Conservation (phyloP, 805 yeast species). For the Candida odintsovae region DNA sequence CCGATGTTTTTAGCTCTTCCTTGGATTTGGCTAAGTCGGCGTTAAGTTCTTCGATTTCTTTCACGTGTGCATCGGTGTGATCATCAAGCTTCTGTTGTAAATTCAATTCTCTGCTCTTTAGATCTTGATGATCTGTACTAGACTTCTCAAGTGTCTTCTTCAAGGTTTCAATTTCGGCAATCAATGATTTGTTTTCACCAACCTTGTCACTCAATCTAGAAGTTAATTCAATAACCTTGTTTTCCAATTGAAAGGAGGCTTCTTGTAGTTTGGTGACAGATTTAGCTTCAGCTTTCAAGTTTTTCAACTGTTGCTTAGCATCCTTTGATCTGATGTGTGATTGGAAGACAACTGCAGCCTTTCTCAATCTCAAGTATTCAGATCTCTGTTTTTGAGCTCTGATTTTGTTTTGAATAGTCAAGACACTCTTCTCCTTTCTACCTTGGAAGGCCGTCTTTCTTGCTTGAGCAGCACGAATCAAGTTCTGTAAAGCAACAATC, state of each 20-base stretch:
- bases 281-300: constrained; percentile 80
- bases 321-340: constrained; percentile 67
- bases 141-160: constrained; percentile 50
- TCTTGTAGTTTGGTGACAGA: constrained; percentile 87
- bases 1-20: constrained; percentile 51
- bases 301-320: constrained; percentile 61
- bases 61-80: constrained; percentile 41
- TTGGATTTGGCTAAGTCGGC: constrained; percentile 51
- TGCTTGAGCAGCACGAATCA: constrained; percentile 43
- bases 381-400: constrained; percentile 65
- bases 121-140: constrained; percentile 43
- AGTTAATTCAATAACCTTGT: constrained; percentile 94
- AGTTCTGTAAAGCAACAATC: constrained; percentile 42
- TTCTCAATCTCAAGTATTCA: constrained; percentile 38
- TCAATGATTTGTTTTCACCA: constrained; percentile 73
- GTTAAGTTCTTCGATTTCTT: constrained; percentile 44
- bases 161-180: constrained; percentile 49
- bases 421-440: constrained; percentile 59
- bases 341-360: constrained; percentile 68
- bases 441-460: constrained; percentile 46
- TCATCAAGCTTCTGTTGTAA: constrained; percentile 40
- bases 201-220: constrained; percentile 75
- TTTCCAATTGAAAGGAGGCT: constrained; percentile 88
- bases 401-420: constrained; percentile 63
- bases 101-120: constrained; percentile 51